Conservation (phyloP, 768 basidiomycete genomes). For the Phanerodontia chrysosporium region DNA sequence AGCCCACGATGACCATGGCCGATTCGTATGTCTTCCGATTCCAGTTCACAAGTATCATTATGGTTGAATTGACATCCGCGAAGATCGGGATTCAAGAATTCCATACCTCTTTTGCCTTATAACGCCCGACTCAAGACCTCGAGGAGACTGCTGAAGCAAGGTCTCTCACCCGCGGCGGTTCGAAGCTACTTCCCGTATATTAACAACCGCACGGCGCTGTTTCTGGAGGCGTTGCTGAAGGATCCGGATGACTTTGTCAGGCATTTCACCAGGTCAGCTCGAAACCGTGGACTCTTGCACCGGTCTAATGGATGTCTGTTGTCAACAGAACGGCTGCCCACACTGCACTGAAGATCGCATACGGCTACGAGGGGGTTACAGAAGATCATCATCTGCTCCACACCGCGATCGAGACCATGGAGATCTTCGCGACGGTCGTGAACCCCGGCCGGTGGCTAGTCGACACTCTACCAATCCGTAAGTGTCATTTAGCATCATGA, state of each 20-base stretch:
- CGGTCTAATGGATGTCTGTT: too few relatives aligned
- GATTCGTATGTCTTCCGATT: constrained; percentile 5
- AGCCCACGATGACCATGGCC: constrained; percentile 17
- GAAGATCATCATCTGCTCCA: constrained; percentile 20
- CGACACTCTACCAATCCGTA: constrained; percentile 25
- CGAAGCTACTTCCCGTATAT: not conserved
- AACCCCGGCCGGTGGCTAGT: constrained; percentile 32
- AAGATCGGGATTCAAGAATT: not conserved
- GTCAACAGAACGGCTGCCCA: constrained; percentile 21
- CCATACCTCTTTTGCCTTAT: not conserved
- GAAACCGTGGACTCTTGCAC: too few relatives aligned
- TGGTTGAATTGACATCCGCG: not conserved
- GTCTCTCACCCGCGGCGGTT: not conserved
- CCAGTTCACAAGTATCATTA: not conserved
- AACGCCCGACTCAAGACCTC: not conserved
- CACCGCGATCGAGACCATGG: constrained; percentile 21
- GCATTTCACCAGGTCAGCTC: constrained; percentile 39
- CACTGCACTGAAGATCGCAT: constrained; percentile 23
- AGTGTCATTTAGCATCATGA: not conserved
- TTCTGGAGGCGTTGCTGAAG: constrained; percentile 37
- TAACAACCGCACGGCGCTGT: constrained; percentile 11
- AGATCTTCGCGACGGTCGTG: constrained; percentile 16
- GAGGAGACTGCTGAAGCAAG: not conserved
- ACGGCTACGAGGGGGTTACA: constrained; percentile 23
- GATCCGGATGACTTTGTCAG: constrained; percentile 34